These are phyloP conservation scores for Naegleria gruberi DNA, from an alignment of 208 protist species.

Conservation along the genomic window DNA sequence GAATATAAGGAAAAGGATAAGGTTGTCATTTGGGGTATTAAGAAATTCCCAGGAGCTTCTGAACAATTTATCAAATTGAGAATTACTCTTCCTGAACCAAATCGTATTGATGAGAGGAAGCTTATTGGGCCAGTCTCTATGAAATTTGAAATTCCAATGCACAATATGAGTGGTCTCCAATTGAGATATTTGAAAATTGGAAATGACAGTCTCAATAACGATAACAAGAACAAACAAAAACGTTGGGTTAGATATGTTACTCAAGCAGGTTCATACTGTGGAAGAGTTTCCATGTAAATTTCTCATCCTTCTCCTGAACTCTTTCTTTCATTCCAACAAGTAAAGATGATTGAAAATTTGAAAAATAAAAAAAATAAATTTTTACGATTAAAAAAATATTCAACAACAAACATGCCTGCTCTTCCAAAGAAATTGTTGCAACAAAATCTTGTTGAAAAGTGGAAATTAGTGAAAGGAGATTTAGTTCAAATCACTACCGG, in stretches of 20 bases:
- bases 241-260: conserved; percentile 82
- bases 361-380: background rate
- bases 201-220: conserved; percentile 41
- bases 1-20: conserved; percentile 56
- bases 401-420: background rate
- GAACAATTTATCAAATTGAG: conserved; percentile 53
- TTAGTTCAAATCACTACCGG: conserved; percentile 26
- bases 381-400: background rate
- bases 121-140: conserved; percentile 62
- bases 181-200: conserved; percentile 20
- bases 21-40: conserved; percentile 63
- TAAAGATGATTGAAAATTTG: too few relatives aligned
- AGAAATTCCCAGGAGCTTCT: conserved; percentile 48
- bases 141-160: conserved; percentile 81
- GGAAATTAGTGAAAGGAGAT: conserved; percentile 26
- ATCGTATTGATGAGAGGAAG: background rate
- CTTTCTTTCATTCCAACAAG: too few relatives aligned
- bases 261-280: conserved; percentile 32
- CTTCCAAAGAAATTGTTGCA: background rate
- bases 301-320: too few relatives aligned
- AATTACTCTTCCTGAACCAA: conserved; percentile 32
- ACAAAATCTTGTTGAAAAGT: background rate
- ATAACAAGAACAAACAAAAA: conserved; percentile 53
- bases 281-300: background rate
- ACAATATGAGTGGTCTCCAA: conserved; percentile 27